phyloP scores from a whole-genome alignment of 2,329 filamentous ascomycete genomes.

The Pseudogymnoascus sp. region DNA sequence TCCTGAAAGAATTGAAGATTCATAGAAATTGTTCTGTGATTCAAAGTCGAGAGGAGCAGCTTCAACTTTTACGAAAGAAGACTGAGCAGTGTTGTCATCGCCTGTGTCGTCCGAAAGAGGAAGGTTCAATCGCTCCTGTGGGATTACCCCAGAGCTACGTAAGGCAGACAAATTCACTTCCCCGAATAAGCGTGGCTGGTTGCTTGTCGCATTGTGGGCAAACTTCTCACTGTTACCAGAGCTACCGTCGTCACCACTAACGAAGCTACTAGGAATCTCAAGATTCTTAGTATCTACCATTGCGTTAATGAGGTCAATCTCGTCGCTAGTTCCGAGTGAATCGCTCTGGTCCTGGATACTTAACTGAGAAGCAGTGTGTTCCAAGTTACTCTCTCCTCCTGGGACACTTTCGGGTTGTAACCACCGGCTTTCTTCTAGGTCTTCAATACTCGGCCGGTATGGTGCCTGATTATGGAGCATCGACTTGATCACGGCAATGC shows the following conservation, averaged over 20 bases:
- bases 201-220: not conserved
- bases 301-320: constrained; percentile 12
- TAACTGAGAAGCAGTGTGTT: constrained; percentile 25
- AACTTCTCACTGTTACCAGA: constrained; percentile 1
- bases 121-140: constrained; percentile 22
- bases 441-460: constrained; percentile 61
- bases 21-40: not conserved
- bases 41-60: not conserved
- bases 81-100: not conserved
- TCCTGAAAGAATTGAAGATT: not conserved
- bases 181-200: constrained; percentile 24
- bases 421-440: constrained; percentile 69
- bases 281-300: constrained; percentile 10
- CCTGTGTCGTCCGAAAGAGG: constrained; percentile 15
- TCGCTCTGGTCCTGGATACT: constrained; percentile 19
- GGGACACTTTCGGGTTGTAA: constrained; percentile 33
- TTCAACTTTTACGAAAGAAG: not conserved
- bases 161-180: constrained; percentile 24
- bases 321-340: constrained; percentile 16
- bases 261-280: constrained; percentile 25
- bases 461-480: constrained; percentile 79
- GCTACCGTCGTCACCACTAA: constrained; percentile 15
- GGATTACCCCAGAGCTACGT: constrained; percentile 26
- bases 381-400: constrained; percentile 18
- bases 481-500: constrained; percentile 64